Evolutionary conservation across 75 land plant species (phyloP), one percentile per base, ranked within the genome.

Genomic region (Picea sitchensis): DNA sequence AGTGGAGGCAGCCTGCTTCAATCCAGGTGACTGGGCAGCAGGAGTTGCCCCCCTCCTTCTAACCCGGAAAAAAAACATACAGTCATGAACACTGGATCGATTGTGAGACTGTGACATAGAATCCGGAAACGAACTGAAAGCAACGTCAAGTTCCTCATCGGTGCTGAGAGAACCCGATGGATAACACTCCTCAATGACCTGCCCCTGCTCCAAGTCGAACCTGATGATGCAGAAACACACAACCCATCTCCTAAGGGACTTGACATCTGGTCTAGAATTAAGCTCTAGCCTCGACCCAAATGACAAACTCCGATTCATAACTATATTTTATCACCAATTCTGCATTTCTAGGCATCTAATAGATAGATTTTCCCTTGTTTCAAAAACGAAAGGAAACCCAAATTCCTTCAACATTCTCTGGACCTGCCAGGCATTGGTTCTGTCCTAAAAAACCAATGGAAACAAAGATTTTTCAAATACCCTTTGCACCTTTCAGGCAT

Each of bases 141-240:
- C 98, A 54, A 95, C 87, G 79, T 90, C 90, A 61, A 93, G 96
- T 76, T 90, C 98, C 81, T 94, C 94, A 38, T 90, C 91, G 20
- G 80, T 85, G 34, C 88, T 85, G 63, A 98, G 86, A 61, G 85
- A 86, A 20, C 83, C 88, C 17, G 90, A 78, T 14, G 99, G 99
- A 73, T 80, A 95, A 81, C 94, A 93, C 80, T 91, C 92, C 83
- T 98, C 99, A n/a, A 98, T 90, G 57, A 95, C 82, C 90, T 98
- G 99, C 58, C 99, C 99, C 75, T 87, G 98, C 83, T 98, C 98
- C 23, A 98, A 88, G 82, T 98, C 99, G 84, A 98, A 98, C 65
- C 98, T 81, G 82, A 98, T 93, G 75, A 88, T 84, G 78, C 99
- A 98, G 75, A 98, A 83, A 61, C 93, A 98, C 38, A 93, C 86